These are phyloP conservation scores for Rhynchosporium agropyri DNA, from an alignment of 2,329 filamentous ascomycete genomes.

Conservation along the genomic window DNA sequence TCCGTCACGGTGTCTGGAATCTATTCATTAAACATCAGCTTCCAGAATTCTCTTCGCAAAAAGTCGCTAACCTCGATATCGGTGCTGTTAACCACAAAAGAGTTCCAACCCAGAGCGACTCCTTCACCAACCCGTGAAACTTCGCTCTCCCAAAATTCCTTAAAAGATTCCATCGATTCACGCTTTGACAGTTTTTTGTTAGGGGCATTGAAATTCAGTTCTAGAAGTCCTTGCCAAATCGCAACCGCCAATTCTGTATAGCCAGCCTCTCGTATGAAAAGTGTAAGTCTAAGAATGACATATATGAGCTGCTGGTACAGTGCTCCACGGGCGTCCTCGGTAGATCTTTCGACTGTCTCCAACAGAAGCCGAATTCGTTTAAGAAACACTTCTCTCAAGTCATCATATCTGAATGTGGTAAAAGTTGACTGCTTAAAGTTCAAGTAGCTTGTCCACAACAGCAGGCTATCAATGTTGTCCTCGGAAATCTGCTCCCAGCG, in stretches of 20 bases:
- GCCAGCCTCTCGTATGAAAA: conserved; percentile 75
- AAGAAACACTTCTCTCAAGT: conserved; percentile 61
- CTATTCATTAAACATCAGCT: not conserved
- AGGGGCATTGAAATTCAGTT: conserved; percentile 68
- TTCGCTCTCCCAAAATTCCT: conserved; percentile 87
- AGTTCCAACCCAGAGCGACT: conserved; percentile 69
- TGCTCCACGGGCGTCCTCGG: conserved; percentile 20
- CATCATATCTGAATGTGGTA: conserved; percentile 67
- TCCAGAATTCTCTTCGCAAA: conserved; percentile 33
- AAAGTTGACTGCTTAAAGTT: conserved; percentile 73
- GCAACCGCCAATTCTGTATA: conserved; percentile 77
- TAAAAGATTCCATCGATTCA: conserved; percentile 51
- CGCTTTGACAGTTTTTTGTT: conserved; percentile 28
- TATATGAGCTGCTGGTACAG: conserved; percentile 58
- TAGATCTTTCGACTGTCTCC: conserved; percentile 18
- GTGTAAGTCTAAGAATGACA: conserved; percentile 72
- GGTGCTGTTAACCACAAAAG: conserved; percentile 45
- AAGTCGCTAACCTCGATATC: conserved; percentile 10
- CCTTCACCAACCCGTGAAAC: conserved; percentile 75
- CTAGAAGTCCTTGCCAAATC: conserved; percentile 81
- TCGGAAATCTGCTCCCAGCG: conserved; percentile 68
- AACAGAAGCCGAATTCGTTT: conserved; percentile 57
- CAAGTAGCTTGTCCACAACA: conserved; percentile 73
- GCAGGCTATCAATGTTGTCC: conserved; percentile 58
- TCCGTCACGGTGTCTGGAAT: conserved; percentile 32